Conservation (phyloP, 164 flowering plant species). For the Dillenia turbinata region DNA sequence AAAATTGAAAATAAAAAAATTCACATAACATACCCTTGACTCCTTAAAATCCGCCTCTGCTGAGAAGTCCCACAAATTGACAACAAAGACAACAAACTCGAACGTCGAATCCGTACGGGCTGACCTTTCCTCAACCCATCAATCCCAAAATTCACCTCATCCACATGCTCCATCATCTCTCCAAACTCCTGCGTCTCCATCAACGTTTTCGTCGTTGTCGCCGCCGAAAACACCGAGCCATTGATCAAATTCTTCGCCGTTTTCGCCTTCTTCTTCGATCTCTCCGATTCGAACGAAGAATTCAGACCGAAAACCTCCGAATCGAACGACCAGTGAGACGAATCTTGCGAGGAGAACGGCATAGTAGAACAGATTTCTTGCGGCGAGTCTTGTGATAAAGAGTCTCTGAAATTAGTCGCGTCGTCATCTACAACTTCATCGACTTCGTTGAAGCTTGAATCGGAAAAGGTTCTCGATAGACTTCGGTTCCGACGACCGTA, state of each 20-base stretch:
- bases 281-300: constrained; percentile 25
- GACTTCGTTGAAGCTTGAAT: constrained; percentile 20
- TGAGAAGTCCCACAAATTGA: constrained; percentile 55
- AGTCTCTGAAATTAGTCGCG: constrained; percentile 14
- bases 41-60: constrained; percentile 67
- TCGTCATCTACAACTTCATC: constrained; percentile 29
- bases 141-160: constrained; percentile 88
- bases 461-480: constrained; percentile 34
- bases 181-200: constrained; percentile 98
- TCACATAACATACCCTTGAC: constrained; percentile 60
- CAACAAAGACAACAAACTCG: constrained; percentile 70
- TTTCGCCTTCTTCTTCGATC: constrained; percentile 5
- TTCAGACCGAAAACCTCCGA: constrained; percentile 24
- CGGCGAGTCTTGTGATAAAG: constrained; percentile 44
- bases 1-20: not conserved
- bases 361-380: constrained; percentile 37
- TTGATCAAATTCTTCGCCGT: constrained; percentile 4
- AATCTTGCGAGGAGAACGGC: constrained; percentile 66
- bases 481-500: constrained; percentile 76
- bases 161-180: constrained; percentile 96
- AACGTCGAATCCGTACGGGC: constrained; percentile 60
- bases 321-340: constrained; percentile 51
- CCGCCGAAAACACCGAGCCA: constrained; percentile 12
- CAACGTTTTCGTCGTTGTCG: constrained; percentile 49
- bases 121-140: constrained; percentile 79